phyloP scores from a whole-genome alignment of 176 grass and related monocot species.

The Cenchrus purpureus region DNA sequence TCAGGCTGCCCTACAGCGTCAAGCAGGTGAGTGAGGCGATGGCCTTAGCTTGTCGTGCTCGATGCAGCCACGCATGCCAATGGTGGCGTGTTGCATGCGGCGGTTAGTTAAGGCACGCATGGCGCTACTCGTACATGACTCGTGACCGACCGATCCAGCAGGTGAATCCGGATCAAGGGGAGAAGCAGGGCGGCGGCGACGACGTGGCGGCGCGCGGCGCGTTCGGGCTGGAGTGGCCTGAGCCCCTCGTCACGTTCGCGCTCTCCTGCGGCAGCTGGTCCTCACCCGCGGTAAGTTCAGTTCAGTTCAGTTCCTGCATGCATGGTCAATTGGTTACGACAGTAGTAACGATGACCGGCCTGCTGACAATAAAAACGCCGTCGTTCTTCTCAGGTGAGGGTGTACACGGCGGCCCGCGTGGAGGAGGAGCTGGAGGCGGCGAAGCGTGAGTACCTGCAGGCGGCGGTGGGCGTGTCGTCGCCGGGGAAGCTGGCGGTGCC shows the following conservation, averaged over 20 bases:
- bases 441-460: slow-evolving; percentile 85
- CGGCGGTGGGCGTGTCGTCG: slow-evolving; percentile 64
- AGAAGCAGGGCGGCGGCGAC: slow-evolving; percentile 12
- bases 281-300: slow-evolving; percentile 80
- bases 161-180: slow-evolving; percentile 40
- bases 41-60: neutral
- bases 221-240: slow-evolving; percentile 91
- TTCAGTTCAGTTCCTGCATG: slow-evolving; percentile 17
- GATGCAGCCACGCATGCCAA: neutral
- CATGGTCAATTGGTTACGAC: neutral
- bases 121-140: neutral
- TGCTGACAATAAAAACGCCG: neutral
- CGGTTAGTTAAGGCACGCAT: neutral
- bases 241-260: slow-evolving; percentile 90
- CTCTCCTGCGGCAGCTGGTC: slow-evolving; percentile 97
- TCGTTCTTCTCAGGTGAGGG: slow-evolving; percentile 61
- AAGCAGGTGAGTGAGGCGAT: slow-evolving; percentile 58
- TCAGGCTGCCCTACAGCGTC: slow-evolving; percentile 75
- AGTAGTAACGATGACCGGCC: neutral
- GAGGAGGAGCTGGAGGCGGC: slow-evolving; percentile 88
- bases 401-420: slow-evolving; percentile 77
- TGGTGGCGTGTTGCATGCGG: neutral
- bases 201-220: slow-evolving; percentile 48
- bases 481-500: slow-evolving; percentile 74
- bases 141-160: slow-evolving; percentile 25